These are phyloP conservation scores for Boechera divaricarpa DNA, from an alignment of 345 rosid genomes.

Conservation along the genomic window DNA sequence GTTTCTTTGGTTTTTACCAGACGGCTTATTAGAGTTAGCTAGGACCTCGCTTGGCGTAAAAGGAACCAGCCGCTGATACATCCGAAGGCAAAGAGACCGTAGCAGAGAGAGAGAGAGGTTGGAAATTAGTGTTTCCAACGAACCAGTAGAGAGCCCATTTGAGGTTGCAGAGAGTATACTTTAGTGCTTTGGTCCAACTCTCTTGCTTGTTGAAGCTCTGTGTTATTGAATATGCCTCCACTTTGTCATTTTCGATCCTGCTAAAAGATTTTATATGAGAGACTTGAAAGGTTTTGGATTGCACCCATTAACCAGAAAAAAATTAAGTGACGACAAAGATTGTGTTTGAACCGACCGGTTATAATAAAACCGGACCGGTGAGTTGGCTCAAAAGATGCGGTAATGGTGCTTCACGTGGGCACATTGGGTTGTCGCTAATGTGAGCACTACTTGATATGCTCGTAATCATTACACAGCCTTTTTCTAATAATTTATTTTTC, in stretches of 20 bases:
- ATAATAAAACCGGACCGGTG: neutral
- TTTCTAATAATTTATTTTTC: neutral
- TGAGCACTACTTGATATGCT: slow-evolving; percentile 38
- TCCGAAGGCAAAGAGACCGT: slow-evolving; percentile 58
- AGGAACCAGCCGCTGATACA: slow-evolving; percentile 55
- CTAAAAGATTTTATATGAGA: slow-evolving; percentile 1
- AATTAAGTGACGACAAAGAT: neutral
- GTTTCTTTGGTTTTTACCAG: slow-evolving; percentile 47
- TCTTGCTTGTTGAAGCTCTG: slow-evolving; percentile 96
- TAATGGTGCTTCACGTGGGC: slow-evolving; percentile 37
- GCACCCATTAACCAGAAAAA: neutral
- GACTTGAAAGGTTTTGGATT: neutral
- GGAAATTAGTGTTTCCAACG: slow-evolving; percentile 87
- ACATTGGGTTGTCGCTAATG: slow-evolving; percentile 43
- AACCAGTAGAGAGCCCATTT: slow-evolving; percentile 99
- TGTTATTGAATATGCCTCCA: slow-evolving; percentile 80
- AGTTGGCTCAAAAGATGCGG: slow-evolving; percentile 17
- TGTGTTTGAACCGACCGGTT: slow-evolving; percentile 17
- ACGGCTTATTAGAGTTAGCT: slow-evolving; percentile 47
- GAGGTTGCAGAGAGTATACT: slow-evolving; percentile 89
- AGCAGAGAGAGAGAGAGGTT: slow-evolving; percentile 58
- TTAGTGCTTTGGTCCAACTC: slow-evolving; percentile 97
- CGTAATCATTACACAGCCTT: slow-evolving; percentile 32
- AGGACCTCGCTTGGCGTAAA: slow-evolving; percentile 60
- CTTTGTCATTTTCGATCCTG: slow-evolving; percentile 96